A percentile compares a stretch with the other conserved stretches of the same genome.
Conservation (phyloP, 495 filamentous ascomycete genomes). For the Neurospora pannonica region DNA sequence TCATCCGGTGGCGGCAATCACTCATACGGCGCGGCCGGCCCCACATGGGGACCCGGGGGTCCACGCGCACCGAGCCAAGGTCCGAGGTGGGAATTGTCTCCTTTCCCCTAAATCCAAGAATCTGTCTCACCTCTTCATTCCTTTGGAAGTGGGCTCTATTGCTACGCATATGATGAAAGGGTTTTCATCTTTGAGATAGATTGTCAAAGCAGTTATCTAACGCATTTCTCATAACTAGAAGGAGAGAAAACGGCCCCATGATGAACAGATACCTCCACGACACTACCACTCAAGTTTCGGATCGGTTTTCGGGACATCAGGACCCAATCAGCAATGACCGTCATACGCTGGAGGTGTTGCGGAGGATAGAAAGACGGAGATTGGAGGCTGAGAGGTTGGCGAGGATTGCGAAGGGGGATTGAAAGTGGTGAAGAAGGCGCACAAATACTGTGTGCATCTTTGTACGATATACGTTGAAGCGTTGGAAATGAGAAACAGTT, state of each 20-base stretch:
- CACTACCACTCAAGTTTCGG: background rate
- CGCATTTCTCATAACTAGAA: background rate
- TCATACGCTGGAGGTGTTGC: background rate
- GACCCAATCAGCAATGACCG: background rate
- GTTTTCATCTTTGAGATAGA: background rate
- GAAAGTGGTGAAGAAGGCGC: background rate
- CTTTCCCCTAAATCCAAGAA: background rate
- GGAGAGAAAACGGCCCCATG: background rate
- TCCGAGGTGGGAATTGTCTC: background rate
- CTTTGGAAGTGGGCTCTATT: background rate
- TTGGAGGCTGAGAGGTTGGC: background rate
- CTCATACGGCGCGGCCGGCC: background rate
- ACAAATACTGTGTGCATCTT: background rate
- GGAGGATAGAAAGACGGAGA: background rate
- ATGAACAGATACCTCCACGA: constrained; percentile 6
- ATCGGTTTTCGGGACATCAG: constrained; percentile 4
- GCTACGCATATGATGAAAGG: background rate
- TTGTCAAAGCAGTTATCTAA: background rate
- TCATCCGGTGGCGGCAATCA: background rate
- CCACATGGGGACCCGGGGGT: background rate
- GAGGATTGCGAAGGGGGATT: background rate
- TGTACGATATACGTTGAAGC: background rate
- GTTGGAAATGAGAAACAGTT: background rate
- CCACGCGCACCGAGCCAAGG: background rate
- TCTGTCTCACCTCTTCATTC: background rate